Evolutionary conservation across 1,284 basidiomycete species (phyloP), one percentile per base, ranked within the genome.

Genomic region (Rhodotorula mucilaginosa): DNA sequence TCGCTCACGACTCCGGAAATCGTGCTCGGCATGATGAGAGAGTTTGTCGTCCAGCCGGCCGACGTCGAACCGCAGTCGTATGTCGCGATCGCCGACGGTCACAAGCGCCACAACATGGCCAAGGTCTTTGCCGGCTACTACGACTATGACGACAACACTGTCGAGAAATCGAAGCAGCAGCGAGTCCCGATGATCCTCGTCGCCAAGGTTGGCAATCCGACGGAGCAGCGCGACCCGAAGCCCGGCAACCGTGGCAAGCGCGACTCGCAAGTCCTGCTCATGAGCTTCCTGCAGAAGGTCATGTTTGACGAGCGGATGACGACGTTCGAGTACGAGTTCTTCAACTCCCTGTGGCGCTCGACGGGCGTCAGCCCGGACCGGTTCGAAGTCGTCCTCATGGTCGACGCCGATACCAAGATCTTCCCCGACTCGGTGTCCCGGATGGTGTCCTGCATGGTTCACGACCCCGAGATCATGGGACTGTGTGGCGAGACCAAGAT

Each of bases 41-140:
- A 99, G 59, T 87, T 97, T 68, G 84, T 97, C 71, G 85, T 93
- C n/a, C 84, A 88, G 0, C 86, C 89, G 0, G 85, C 90, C 48
- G 92, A 98, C 71, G 93, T 98, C 62, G 93, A 97, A 80, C 85
- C 94, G 13, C 91, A 97, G 79, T 97, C 94, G 63, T 99, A 99
- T 80, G 93, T 98, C 60, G 94, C 97, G 71, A 98, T 99, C 78
- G 97, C 97, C 34, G 95, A 99, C 81, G 97, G 97, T 47, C 93
- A 97, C 85, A 99, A 98, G 84, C 87, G 93, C 31, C 96, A 98
- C 86, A 99, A 99, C 82, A 97, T 97, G 94, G 96, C 96, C 71
- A 96, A 96, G 84, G 94, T 99, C 58, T 98, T 91, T 79, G 94
- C 96, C 48, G 97, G 97, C 6, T 99, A 93, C 84, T 99, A 99